Percentiles rank a stretch among this genome's conserved stretches.
These are phyloP conservation scores for Coemansia sp. DNA, from an alignment of 192 early-diverging fungal species.

Conservation along the genomic window DNA sequence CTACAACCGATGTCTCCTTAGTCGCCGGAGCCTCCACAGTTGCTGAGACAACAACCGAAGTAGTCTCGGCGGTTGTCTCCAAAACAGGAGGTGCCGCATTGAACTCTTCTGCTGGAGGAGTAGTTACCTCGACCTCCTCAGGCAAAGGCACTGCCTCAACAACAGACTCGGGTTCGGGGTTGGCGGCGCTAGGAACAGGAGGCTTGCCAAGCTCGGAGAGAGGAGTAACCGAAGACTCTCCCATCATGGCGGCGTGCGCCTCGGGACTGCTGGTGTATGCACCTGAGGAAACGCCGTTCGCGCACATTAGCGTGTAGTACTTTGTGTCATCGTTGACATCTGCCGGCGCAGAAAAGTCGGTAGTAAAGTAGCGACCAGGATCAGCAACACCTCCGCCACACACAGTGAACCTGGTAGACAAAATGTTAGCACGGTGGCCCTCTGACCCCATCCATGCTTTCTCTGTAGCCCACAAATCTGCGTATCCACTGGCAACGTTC, in stretches of 20 bases:
- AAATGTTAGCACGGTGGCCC: constrained; percentile 55
- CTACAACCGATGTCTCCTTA: background rate
- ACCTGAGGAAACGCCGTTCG: constrained; percentile 23
- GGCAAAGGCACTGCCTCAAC: background rate
- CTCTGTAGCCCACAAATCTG: constrained; percentile 11
- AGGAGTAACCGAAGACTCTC: too few species aligned
- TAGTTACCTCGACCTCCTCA: background rate
- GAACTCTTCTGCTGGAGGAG: background rate
- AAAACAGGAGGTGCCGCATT: too few species aligned
- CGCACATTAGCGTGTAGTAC: constrained; percentile 42
- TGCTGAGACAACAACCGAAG: too few species aligned
- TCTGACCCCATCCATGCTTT: constrained; percentile 54
- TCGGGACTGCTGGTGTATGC: constrained; percentile 7
- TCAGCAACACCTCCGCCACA: constrained; percentile 49
- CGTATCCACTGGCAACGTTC: constrained; percentile 37
- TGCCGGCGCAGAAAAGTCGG: constrained; percentile 43
- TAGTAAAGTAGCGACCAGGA: constrained; percentile 31
- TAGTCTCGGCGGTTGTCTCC: too few species aligned
- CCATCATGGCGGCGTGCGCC: too few species aligned
- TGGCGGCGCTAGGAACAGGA: too few species aligned
- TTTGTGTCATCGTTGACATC: constrained; percentile 8
- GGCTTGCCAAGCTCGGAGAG: too few species aligned
- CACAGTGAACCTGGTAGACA: constrained; percentile 38
- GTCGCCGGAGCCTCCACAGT: too few species aligned
- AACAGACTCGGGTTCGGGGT: background rate